phyloP scores from a whole-genome alignment of 345 rosid species.

The Hibiscus tridactylites region DNA sequence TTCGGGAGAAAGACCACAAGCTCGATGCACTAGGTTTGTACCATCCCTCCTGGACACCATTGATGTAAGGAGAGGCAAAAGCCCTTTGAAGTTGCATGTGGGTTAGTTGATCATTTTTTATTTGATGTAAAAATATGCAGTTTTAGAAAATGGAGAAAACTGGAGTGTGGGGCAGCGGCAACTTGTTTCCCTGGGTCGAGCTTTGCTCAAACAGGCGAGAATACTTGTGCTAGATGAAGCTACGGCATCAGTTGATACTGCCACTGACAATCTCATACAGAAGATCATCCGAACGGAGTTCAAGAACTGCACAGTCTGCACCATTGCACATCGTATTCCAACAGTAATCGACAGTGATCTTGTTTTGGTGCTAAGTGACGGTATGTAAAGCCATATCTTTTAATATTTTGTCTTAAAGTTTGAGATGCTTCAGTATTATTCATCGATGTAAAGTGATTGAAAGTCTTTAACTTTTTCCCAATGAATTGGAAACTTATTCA shows the following conservation, averaged over 20 bases:
- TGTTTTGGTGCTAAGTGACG: constrained; percentile 93
- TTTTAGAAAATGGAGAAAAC: constrained; percentile 94
- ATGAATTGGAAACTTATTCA: constrained; percentile 14
- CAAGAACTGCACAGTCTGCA: constrained; percentile 85
- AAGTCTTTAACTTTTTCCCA: background rate
- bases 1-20: constrained; percentile 76
- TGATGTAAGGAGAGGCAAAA: background rate
- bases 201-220: constrained; percentile 83
- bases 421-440: background rate
- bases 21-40: constrained; percentile 80
- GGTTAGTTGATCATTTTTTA: constrained; percentile 9
- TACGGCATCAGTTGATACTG: constrained; percentile 96
- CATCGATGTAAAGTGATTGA: background rate
- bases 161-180: constrained; percentile 99
- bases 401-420: background rate
- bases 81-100: background rate
- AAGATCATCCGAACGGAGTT: constrained; percentile 91
- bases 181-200: constrained; percentile 90
- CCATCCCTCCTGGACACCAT: constrained; percentile 1
- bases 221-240: constrained; percentile 98
- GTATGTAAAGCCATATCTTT: constrained; percentile 28
- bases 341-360: constrained; percentile 96
- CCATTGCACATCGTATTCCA: constrained; percentile 97
- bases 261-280: constrained; percentile 95
- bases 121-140: constrained; percentile 31